A percentile compares a stretch with the other conserved stretches of the same genome.
Conservation (phyloP, 2,329 filamentous ascomycete genomes). For the Phialemonium atrogriseum region DNA sequence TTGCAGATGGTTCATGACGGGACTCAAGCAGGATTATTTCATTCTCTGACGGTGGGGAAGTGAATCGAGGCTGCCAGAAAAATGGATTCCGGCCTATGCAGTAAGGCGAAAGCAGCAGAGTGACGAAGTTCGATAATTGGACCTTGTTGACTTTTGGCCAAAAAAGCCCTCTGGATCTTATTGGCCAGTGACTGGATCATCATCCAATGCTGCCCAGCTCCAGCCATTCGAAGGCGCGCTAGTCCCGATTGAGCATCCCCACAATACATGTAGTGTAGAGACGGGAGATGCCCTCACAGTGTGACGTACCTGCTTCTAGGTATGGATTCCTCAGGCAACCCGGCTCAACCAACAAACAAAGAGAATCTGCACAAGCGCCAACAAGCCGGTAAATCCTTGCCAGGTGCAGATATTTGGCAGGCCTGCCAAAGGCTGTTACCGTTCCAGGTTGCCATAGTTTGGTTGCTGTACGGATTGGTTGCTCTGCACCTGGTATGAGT, state of each 20-base stretch:
- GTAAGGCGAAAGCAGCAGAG: slow-evolving; percentile 7
- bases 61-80: neutral
- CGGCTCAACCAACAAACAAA: no score
- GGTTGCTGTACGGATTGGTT: no score
- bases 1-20: slow-evolving; percentile 7
- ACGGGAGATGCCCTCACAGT: no score
- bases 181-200: slow-evolving; percentile 13
- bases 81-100: neutral
- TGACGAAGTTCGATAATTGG: slow-evolving; percentile 16
- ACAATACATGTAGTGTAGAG: no score
- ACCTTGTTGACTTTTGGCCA: slow-evolving; percentile 20
- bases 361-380: no score
- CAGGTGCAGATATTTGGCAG: no score
- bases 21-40: neutral
- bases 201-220: slow-evolving; percentile 14
- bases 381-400: no score
- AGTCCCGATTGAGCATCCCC: slow-evolving; percentile 9
- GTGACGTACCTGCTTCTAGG: no score
- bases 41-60: neutral
- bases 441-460: no score
- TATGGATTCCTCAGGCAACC: no score
- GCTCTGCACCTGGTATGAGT: no score
- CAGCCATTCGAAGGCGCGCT: slow-evolving; percentile 11
- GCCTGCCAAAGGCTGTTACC: no score
- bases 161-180: slow-evolving; percentile 14